Evolutionary conservation across 2,329 filamentous ascomycete species (phyloP).

Genomic region (Claviceps fusiformis): DNA sequence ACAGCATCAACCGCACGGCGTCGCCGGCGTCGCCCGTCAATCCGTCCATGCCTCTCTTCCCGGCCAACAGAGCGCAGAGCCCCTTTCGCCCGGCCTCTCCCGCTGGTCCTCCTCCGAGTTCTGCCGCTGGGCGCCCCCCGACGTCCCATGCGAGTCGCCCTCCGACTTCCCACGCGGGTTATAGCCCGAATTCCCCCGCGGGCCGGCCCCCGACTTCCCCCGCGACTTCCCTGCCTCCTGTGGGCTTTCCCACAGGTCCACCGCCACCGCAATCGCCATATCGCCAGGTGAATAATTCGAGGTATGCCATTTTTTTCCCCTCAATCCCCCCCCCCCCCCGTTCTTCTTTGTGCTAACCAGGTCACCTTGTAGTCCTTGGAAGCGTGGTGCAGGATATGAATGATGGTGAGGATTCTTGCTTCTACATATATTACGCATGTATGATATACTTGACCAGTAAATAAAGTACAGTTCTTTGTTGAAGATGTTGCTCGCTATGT

Average conservation of each 20-base stretch:
- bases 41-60: constrained; percentile 30
- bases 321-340: not conserved
- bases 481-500: not conserved
- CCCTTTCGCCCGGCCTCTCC: constrained; percentile 18
- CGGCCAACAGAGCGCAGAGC: constrained; percentile 22
- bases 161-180: too few species aligned
- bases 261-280: constrained; percentile 11
- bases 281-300: constrained; percentile 26
- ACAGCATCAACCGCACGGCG: constrained; percentile 8
- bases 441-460: not conserved
- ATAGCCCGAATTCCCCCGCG: too few species aligned
- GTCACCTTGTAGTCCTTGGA: constrained; percentile 24
- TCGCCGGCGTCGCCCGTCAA: constrained; percentile 22
- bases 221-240: too few species aligned
- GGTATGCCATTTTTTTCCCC: constrained; percentile 13
- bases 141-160: too few species aligned
- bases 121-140: too few species aligned
- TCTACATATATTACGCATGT: not conserved
- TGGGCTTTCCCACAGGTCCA: not conserved
- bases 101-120: too few species aligned
- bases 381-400: constrained; percentile 32
- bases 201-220: too few species aligned
- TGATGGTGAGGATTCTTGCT: constrained; percentile 9
- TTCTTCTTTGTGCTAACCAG: not conserved
- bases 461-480: not conserved